Evolutionary conservation across 306 rosid species (phyloP).

Genomic region (Crotalaria pallida): DNA sequence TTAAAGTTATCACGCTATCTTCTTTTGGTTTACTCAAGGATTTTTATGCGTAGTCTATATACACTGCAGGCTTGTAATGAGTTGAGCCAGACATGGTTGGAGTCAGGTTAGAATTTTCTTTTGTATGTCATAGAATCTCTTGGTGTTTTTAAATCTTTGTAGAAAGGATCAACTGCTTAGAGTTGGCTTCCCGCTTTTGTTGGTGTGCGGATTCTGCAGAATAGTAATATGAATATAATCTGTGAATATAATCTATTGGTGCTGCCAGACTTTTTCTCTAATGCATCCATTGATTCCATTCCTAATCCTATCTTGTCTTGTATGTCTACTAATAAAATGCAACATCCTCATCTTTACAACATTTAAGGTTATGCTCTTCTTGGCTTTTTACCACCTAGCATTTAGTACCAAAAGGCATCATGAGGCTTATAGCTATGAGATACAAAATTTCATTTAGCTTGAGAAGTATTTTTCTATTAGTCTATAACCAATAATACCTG

Average conservation of each 20-base stretch:
- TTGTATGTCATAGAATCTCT: neutral
- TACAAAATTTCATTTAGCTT: neutral
- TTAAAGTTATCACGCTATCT: neutral
- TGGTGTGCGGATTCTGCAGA: neutral
- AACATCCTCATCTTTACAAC: neutral
- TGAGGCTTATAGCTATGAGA: neutral
- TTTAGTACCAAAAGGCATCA: neutral
- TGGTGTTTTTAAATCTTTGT: neutral
- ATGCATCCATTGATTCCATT: neutral
- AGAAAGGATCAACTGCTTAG: slow-evolving; percentile 12
- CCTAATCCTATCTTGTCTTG: neutral
- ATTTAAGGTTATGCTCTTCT: neutral
- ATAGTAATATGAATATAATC: slow-evolving; percentile 3
- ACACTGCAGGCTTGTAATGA: slow-evolving; percentile 89
- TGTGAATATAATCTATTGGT: neutral
- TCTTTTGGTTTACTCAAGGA: neutral
- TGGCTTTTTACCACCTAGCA: neutral
- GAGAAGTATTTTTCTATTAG: neutral
- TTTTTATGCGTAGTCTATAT: slow-evolving; percentile 4
- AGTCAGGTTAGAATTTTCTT: slow-evolving; percentile 59
- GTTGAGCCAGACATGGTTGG: slow-evolving; percentile 94
- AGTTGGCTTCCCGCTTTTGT: slow-evolving; percentile 7
- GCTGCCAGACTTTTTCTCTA: neutral
- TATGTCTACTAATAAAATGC: neutral
- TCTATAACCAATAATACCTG: neutral